Evolutionary conservation across 768 basidiomycete genomes (phyloP), one percentile per base, ranked within the genome.

Genomic region (Holtermanniella nyarrowii): DNA sequence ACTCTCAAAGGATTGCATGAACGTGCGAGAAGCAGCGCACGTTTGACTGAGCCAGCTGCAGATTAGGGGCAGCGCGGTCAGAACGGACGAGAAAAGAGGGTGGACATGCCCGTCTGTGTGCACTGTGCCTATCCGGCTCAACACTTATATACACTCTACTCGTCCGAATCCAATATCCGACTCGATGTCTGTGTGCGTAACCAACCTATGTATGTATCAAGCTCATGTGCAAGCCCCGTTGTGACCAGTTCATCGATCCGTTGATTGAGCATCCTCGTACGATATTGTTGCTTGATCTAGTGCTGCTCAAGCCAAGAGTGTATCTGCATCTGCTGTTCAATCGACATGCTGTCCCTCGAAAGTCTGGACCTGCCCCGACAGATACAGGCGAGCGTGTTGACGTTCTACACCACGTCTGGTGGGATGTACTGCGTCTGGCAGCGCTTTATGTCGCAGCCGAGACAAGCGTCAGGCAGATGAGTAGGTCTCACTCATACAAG

Each of bases 321-420:
- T 73, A 65, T 54, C 56, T 71, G 1, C 69, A 70, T 54, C 49
- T 71, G 2, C 56, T 72, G 3, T 73, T 67, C 59, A 73, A 73
- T 46, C 49, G 67, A 13, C 20, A 23, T n/a, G 10, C 13, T 10
- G 31, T 7, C 31, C 16, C 7, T 37, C 31, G 31, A 37, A 37
- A 16, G 31, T n/a, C n/a, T n/a, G n/a, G n/a, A n/a, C n/a, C n/a
- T n/a, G n/a, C n/a, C n/a, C n/a, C n/a, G n/a, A n/a, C n/a, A n/a
- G n/a, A n/a, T n/a, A n/a, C n/a, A n/a, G n/a, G n/a, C n/a, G n/a
- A n/a, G n/a, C n/a, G 2, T 16, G 7, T 26, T 42, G 16, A 5
- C 16, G 14, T 21, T 25, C 16, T 2, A 0, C 5, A 4, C 42
- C 2, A 7, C 7, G 24, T 18, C 23, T 22, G 26, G 42, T 4